Evolutionary conservation across 371 early-diverging fungal species (phyloP).

Genomic region (Amoeboaphelidium protococcarum): DNA sequence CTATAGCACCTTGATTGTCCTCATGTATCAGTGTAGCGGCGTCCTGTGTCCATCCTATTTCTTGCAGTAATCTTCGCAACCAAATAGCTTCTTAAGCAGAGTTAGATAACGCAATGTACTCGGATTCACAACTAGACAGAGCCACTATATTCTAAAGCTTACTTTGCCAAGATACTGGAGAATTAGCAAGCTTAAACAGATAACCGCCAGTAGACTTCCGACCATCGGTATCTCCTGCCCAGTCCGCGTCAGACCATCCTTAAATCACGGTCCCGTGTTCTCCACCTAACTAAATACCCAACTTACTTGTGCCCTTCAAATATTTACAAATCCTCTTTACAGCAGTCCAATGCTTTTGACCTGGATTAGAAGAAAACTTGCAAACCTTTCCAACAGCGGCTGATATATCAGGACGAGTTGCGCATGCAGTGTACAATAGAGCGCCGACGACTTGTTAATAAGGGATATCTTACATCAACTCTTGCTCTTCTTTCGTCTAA

Average conservation of each 20-base stretch:
- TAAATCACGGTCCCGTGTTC: background rate
- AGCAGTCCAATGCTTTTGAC: conserved; percentile 1
- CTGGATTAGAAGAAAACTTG: conserved; percentile 2
- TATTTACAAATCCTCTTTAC: conserved; percentile 3
- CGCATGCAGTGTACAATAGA: conserved; percentile 1
- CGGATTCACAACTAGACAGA: background rate
- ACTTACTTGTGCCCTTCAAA: conserved; percentile 1
- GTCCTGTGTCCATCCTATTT: background rate
- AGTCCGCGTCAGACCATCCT: background rate
- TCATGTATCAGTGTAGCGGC: background rate
- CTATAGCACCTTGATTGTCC: conserved; percentile 1
- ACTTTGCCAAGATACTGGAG: background rate
- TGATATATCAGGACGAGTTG: conserved; percentile 4
- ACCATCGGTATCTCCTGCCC: background rate
- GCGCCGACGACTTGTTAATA: conserved; percentile 4
- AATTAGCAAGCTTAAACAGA: background rate
- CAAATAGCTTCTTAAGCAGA: background rate
- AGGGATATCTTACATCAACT: background rate
- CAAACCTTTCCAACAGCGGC: background rate
- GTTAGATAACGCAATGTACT: background rate
- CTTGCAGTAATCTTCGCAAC: background rate
- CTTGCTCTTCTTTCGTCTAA: background rate
- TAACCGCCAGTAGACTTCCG: background rate
- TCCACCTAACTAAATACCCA: background rate
- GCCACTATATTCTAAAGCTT: background rate